phyloP scores from a whole-genome alignment of 1,139 yeast genomes.

The Geotrichum aggregatum region DNA sequence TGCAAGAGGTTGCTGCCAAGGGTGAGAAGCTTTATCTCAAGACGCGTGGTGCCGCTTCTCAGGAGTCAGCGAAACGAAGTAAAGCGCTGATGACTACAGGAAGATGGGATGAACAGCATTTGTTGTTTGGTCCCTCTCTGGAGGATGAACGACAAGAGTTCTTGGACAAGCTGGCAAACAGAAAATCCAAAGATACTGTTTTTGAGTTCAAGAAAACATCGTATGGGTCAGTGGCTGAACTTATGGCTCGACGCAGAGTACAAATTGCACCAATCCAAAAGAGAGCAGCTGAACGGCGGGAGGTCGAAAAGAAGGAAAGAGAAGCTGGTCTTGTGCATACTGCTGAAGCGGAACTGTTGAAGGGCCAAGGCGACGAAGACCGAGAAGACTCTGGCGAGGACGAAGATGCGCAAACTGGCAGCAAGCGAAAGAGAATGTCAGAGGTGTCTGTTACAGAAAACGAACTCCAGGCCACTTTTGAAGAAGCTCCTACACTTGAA shows the following conservation, averaged over 20 bases:
- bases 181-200: conserved; percentile 66
- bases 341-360: conserved; percentile 66
- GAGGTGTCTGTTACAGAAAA: conserved; percentile 13
- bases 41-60: conserved; percentile 82
- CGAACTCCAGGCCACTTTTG: conserved; percentile 16
- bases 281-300: conserved; percentile 64
- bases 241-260: conserved; percentile 80
- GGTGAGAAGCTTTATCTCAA: conserved; percentile 86
- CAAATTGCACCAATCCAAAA: conserved; percentile 87
- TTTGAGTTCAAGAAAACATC: conserved; percentile 62
- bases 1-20: conserved; percentile 69
- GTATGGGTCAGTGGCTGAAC: conserved; percentile 64
- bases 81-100: conserved; percentile 66
- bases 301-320: conserved; percentile 65
- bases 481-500: conserved; percentile 34
- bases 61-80: conserved; percentile 76
- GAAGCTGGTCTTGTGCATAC: conserved; percentile 69
- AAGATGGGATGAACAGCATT: conserved; percentile 90
- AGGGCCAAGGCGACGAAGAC: conserved; percentile 39
- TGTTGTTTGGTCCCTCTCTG: conserved; percentile 55
- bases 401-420: conserved; percentile 49
- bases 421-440: conserved; percentile 26
- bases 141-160: conserved; percentile 64
- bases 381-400: conserved; percentile 37
- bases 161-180: conserved; percentile 62